Evolutionary conservation across 1,284 basidiomycete species (phyloP), one percentile per base, ranked within the genome.

Genomic region (Apiotrichum mycotoxinovorans): DNA sequence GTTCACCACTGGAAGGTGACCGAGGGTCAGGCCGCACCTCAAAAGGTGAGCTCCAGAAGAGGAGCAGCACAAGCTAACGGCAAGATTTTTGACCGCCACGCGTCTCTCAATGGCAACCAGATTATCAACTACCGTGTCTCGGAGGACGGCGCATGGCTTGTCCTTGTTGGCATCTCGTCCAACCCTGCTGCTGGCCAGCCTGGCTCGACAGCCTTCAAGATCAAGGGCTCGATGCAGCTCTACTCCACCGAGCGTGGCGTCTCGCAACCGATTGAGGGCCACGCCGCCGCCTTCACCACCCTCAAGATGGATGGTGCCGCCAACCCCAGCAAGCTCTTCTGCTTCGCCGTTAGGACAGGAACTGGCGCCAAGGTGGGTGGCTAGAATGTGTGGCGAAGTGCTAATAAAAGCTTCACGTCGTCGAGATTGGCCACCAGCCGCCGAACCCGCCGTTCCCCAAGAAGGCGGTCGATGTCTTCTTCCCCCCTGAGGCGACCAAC

Each of bases 391-490:
- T 54, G 18, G 20, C 14, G n/a, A 35, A 44, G 8, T 34, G 45
- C 60, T 60, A 27, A 62, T 18, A 42, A 10, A 68, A 96, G 93
- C 87, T 99, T 48, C 96, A 99, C 80, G 85, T 99, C 51, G 95
- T 98, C 63, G 94, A 99, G 79, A 96, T 99, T 70, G 96, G 98
- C 76, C 95, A 98, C 79, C 84, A 88, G 63, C 86, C 90, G 23
- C 87, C 91, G n/a, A 91, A 97, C 73, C 88, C 94, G n/a, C 86
- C 87, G 8, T 99, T 97, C 81, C 83, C 85, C 43, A 99, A 99
- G 83, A 98, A 98, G 79, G 91, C 92, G 17, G 94, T 98, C 64
- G 96, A 99, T 69, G 95, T 99, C 52, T 99, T 97, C 81, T 99
- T 98, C 85, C 96, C 96, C 54, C 87, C 93, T 1, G 96, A 99